phyloP scores from a whole-genome alignment of 108 stramenopile genomes.

The Skeletonema grethae region DNA sequence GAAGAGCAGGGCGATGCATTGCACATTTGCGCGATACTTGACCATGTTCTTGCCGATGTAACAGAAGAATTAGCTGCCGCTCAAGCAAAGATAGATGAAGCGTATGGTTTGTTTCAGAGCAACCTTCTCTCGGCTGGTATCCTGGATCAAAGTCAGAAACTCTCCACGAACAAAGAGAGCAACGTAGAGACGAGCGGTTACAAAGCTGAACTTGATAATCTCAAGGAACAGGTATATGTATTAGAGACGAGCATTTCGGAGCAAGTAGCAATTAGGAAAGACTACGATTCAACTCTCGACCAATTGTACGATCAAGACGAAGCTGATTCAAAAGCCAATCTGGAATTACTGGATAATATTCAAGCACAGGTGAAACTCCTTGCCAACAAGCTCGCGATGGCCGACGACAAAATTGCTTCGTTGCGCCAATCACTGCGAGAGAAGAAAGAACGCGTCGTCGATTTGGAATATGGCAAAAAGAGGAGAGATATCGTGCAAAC shows the following conservation, averaged over 20 bases:
- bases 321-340: not conserved
- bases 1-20: not conserved
- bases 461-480: not conserved
- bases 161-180: not conserved
- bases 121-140: not conserved
- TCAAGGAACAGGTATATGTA: not conserved
- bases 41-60: not conserved
- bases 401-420: not conserved
- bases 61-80: not conserved
- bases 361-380: not conserved
- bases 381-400: not conserved
- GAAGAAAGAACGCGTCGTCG: slow-evolving; percentile 1
- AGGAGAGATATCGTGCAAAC: not conserved
- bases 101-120: not conserved
- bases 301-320: not conserved
- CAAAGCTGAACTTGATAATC: not conserved
- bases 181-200: not conserved
- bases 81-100: slow-evolving; percentile 1
- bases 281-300: not conserved
- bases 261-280: not conserved
- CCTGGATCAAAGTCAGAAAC: not conserved
- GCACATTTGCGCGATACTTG: not conserved
- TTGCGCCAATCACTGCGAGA: slow-evolving; percentile 7
- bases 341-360: not conserved
- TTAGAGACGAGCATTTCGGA: not conserved